Percentiles rank a stretch among this genome's conserved stretches.
Conservation (phyloP, 768 basidiomycete genomes). For the Amanita muscaria region DNA sequence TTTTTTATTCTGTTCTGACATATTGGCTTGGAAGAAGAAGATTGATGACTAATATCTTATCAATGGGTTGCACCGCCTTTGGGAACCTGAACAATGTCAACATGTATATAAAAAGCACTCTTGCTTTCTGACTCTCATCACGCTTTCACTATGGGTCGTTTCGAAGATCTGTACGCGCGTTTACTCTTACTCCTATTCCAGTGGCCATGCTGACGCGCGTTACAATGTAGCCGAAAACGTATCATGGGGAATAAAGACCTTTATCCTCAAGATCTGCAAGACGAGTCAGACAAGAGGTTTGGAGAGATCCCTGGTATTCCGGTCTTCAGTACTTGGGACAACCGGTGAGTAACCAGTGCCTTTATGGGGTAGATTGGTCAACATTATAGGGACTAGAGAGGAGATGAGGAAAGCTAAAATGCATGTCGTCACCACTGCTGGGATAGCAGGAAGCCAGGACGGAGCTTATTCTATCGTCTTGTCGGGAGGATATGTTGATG, state of each 20-base stretch:
- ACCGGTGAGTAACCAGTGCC: no score
- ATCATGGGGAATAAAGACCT: not conserved
- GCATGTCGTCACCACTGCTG: conserved; percentile 23
- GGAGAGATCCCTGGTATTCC: not conserved
- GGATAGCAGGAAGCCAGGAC: conserved; percentile 24
- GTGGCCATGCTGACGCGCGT: no score
- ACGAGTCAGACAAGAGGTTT: not conserved
- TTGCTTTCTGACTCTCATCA: no score
- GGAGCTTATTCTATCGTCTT: conserved; percentile 35
- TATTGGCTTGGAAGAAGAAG: no score
- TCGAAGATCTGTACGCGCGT: no score
- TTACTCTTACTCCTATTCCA: no score
- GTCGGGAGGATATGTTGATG: conserved; percentile 33
- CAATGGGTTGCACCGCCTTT: no score
- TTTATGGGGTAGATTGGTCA: not conserved
- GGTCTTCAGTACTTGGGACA: not conserved
- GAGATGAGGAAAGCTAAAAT: conserved; percentile 18
- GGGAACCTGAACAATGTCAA: no score
- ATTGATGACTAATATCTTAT: no score
- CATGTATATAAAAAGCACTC: no score
- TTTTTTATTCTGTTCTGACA: conserved; percentile 33
- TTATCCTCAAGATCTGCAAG: not conserved
- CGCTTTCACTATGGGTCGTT: no score
- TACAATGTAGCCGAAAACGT: not conserved
- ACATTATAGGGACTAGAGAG: conserved; percentile 18